phyloP scores from a whole-genome alignment of 495 filamentous ascomycete species.

The Penicillium parvum region DNA sequence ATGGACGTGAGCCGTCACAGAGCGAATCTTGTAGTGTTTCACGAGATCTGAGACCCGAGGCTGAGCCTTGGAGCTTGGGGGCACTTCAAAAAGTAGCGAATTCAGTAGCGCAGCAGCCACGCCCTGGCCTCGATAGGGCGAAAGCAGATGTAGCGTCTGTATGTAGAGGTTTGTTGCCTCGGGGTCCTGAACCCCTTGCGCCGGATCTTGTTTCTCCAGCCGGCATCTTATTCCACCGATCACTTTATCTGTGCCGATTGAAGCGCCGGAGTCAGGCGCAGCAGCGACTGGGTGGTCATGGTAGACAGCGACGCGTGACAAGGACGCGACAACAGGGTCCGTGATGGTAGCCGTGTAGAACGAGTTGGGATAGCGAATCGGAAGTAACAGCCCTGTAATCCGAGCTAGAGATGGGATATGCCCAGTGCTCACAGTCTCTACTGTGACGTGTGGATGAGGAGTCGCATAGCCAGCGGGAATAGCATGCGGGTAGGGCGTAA shows the following conservation, averaged over 20 bases:
- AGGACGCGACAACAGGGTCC: slow-evolving; percentile 58
- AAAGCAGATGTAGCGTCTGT: slow-evolving; percentile 75
- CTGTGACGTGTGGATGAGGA: slow-evolving; percentile 44
- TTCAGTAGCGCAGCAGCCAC: slow-evolving; percentile 71
- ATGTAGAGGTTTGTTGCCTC: slow-evolving; percentile 66
- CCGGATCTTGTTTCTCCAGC: slow-evolving; percentile 48
- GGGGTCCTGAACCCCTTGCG: slow-evolving; percentile 23
- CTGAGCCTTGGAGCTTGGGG: slow-evolving; percentile 10
- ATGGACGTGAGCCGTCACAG: slow-evolving; percentile 89
- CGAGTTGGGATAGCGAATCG: slow-evolving; percentile 77
- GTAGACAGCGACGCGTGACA: slow-evolving; percentile 78
- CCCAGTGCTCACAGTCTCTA: slow-evolving; percentile 53
- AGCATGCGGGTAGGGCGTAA: slow-evolving; percentile 33
- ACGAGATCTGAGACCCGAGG: slow-evolving; percentile 45
- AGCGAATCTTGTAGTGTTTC: slow-evolving; percentile 44
- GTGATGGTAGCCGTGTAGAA: slow-evolving; percentile 79
- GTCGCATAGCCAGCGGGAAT: slow-evolving; percentile 28
- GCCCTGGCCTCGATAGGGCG: slow-evolving; percentile 74
- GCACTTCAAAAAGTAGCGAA: slow-evolving; percentile 48
- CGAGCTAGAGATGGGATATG: slow-evolving; percentile 72
- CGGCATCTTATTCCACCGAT: slow-evolving; percentile 84
- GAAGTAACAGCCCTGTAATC: slow-evolving; percentile 79
- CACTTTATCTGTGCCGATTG: slow-evolving; percentile 50
- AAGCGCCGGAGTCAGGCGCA: slow-evolving; percentile 23
- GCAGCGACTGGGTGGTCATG: slow-evolving; percentile 44